phyloP scores from a whole-genome alignment of 2,329 filamentous ascomycete genomes.

The Ceratocystis destructans region DNA sequence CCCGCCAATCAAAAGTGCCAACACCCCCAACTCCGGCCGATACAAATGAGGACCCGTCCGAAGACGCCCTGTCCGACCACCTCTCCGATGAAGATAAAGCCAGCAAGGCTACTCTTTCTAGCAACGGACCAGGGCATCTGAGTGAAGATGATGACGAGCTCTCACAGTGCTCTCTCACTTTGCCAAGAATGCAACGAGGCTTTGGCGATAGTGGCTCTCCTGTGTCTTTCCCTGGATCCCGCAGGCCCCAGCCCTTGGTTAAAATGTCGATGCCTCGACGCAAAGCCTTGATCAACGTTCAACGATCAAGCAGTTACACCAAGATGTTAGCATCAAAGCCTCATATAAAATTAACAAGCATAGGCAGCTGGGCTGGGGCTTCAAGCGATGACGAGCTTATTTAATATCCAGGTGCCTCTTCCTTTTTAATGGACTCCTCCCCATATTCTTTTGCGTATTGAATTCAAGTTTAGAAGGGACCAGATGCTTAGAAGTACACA shows the following conservation, averaged over 20 bases:
- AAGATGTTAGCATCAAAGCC: neutral
- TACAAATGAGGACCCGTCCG: neutral
- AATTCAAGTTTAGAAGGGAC: neutral
- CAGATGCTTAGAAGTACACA: too few species aligned
- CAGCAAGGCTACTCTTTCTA: neutral
- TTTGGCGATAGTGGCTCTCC: neutral
- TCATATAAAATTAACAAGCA: neutral
- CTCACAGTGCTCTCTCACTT: neutral
- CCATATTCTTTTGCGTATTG: neutral
- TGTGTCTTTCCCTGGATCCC: neutral
- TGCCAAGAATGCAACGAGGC: neutral
- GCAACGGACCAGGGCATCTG: neutral
- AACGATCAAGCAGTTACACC: neutral
- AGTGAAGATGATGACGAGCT: constrained; percentile 10
- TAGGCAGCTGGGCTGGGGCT: constrained; percentile 12
- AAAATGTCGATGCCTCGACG: constrained; percentile 7
- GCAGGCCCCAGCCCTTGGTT: neutral
- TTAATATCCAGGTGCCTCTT: neutral
- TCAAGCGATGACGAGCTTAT: constrained; percentile 15
- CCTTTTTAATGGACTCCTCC: neutral
- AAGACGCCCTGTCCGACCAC: neutral
- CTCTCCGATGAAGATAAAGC: neutral
- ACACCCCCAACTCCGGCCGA: neutral
- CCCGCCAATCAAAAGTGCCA: neutral
- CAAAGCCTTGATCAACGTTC: neutral